Evolutionary conservation across 768 basidiomycete genomes (phyloP), one percentile per base, ranked within the genome.

Genomic region (Mycena vitilis): DNA sequence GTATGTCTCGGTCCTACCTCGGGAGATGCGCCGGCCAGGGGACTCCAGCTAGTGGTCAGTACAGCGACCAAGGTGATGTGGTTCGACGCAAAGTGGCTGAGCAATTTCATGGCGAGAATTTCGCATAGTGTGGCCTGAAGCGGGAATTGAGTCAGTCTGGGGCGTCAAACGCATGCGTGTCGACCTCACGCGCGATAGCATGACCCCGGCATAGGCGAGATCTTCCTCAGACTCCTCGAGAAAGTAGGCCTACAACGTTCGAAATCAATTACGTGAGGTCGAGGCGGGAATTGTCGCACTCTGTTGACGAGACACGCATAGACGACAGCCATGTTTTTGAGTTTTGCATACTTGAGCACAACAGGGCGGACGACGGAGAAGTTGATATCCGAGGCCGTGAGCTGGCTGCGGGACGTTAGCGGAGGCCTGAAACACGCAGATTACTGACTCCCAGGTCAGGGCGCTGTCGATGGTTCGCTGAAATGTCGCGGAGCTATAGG

Each of bases 31-130:
- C 95, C 94, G 40, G 91, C 86, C 59, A 97, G 86, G 2, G 95
- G 93, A 76, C 90, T 93, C 92, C 94, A 98, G 64, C 86, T 87
- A 0, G 89, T 90, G 0, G 93, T 95, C 58, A 98, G 80, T 34
- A 93, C 91, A 11, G 92, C 89, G 34, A 91, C 83, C 22, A 96
- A 84, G 64, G 92, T 88, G n/a, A 95, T 86, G 75, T 92, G 87
- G 72, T 89, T 88, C 6, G 86, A 86, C 1, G 93, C 90, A 74
- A 93, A 96, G 38, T 85, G 85, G 23, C 86, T 88, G 13, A 96
- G 83, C 25, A 96, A 86, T 75, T 98, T 98, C 83, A 95, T 89
- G 11, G 96, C 95, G 22, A 98, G 79, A 18, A 98, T 87, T 76
- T 98, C 95, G 79, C 95, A 96, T 12, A 96, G 84, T 37, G 85